A percentile compares a stretch with the other conserved stretches of the same genome.
Conservation (phyloP, 2,329 filamentous ascomycete genomes). For the Penicillium sp. region DNA sequence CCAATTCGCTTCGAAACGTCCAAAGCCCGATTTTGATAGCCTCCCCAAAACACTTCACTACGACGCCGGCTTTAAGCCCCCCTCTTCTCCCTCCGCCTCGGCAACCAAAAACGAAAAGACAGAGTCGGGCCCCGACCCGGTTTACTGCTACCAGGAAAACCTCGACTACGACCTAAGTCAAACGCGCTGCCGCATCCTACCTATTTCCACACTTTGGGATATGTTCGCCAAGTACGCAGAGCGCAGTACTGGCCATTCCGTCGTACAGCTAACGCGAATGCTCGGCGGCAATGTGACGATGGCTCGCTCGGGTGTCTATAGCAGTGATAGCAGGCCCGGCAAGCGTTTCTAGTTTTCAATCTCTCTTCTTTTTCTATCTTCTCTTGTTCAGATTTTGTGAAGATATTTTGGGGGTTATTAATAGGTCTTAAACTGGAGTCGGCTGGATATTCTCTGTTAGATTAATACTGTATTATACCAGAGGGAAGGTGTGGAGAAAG, state of each 20-base stretch:
- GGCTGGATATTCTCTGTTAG: no score
- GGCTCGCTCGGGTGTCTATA: slow-evolving; percentile 22
- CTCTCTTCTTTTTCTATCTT: neutral
- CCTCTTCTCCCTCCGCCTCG: slow-evolving; percentile 21
- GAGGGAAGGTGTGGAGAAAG: no score
- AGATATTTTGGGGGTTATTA: no score
- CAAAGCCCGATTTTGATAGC: slow-evolving; percentile 32
- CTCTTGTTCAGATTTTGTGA: no score
- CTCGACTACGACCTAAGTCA: slow-evolving; percentile 41
- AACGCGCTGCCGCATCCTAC: slow-evolving; percentile 36
- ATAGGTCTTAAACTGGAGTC: no score
- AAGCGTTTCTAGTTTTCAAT: neutral
- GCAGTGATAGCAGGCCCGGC: neutral
- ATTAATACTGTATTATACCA: no score
- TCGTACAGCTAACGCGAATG: slow-evolving; percentile 30
- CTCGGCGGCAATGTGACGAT: slow-evolving; percentile 38
- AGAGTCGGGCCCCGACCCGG: slow-evolving; percentile 24
- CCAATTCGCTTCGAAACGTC: slow-evolving; percentile 32
- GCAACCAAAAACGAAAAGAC: neutral
- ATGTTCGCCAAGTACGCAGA: slow-evolving; percentile 43
- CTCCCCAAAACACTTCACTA: slow-evolving; percentile 27
- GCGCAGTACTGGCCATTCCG: slow-evolving; percentile 30
- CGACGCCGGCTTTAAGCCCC: neutral
- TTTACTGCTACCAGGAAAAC: slow-evolving; percentile 32
- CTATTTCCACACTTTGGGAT: slow-evolving; percentile 39